Percentiles rank a stretch among this genome's conserved stretches.
Evolutionary conservation across 345 rosid genomes (phyloP).

Genomic region (Euphorbia peplus): DNA sequence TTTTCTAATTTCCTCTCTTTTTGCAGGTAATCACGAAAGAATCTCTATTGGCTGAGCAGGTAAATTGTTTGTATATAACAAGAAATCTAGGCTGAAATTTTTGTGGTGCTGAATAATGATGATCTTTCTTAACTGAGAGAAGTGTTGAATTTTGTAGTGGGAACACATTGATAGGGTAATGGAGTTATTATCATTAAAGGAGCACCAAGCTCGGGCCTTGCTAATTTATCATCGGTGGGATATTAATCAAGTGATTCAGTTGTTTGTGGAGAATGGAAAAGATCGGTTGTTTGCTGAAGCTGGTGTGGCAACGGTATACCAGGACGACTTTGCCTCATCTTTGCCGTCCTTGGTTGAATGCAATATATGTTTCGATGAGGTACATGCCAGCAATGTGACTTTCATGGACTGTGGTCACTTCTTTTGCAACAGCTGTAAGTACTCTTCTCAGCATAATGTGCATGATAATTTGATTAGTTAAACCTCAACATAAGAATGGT

Average conservation of each 20-base stretch:
- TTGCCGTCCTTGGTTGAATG: conserved; percentile 18
- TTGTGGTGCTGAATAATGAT: background rate
- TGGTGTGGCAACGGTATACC: conserved; percentile 24
- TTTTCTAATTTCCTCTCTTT: background rate
- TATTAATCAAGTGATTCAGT: conserved; percentile 32
- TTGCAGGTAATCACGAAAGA: conserved; percentile 39
- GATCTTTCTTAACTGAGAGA: background rate
- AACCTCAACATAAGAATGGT: background rate
- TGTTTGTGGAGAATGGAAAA: conserved; percentile 36
- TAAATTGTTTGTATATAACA: conserved; percentile 2
- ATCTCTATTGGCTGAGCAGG: conserved; percentile 43
- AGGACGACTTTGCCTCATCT: background rate
- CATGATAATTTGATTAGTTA: background rate
- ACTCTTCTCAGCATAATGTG: background rate
- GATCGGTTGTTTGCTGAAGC: conserved; percentile 32
- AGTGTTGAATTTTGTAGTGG: conserved; percentile 29
- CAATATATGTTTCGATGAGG: conserved; percentile 38
- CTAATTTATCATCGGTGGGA: conserved; percentile 43
- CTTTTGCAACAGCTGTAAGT: conserved; percentile 47
- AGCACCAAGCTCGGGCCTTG: conserved; percentile 35
- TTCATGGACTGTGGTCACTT: conserved; percentile 43
- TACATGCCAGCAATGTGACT: conserved; percentile 24
- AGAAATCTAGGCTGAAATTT: background rate
- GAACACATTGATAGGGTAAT: conserved; percentile 44
- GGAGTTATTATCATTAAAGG: conserved; percentile 47